Percentiles rank a stretch among this genome's conserved stretches.
Conservation (phyloP, 2,329 filamentous ascomycete genomes). For the Knufia petricola region DNA sequence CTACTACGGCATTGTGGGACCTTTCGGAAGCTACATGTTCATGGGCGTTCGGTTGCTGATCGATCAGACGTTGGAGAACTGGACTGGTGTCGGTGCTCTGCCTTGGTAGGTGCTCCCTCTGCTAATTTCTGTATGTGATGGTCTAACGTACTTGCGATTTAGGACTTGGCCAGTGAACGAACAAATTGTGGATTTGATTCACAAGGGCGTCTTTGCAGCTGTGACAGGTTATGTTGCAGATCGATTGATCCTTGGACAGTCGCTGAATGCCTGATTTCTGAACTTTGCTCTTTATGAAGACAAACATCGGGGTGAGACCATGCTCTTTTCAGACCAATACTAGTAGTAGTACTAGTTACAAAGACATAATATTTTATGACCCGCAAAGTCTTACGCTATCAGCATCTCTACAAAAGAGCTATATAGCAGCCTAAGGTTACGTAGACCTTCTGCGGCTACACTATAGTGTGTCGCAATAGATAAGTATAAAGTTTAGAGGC, state of each 20-base stretch:
- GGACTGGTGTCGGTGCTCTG: conserved; percentile 24
- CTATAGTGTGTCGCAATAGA: no score
- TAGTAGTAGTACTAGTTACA: no score
- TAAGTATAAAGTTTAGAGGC: no score
- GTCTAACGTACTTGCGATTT: not conserved
- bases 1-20: conserved; percentile 27
- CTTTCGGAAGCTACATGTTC: conserved; percentile 26
- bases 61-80: conserved; percentile 27
- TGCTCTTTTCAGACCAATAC: no score
- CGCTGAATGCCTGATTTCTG: conserved; percentile 10
- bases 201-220: conserved; percentile 25
- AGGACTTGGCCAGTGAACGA: conserved; percentile 28
- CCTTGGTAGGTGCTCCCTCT: conserved; percentile 22
- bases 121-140: not conserved
- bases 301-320: no score
- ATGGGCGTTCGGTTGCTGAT: conserved; percentile 25
- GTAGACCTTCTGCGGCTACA: no score
- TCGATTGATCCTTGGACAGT: conserved; percentile 10
- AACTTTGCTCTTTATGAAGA: no score
- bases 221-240: conserved; percentile 24
- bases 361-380: no score
- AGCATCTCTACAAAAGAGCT: no score
- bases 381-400: no score
- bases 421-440: no score
- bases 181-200: conserved; percentile 26